Percentiles rank a stretch among this genome's conserved stretches.
Evolutionary conservation across 2,329 filamentous ascomycete species (phyloP).

Genomic region (Trichoderma pleuroti): DNA sequence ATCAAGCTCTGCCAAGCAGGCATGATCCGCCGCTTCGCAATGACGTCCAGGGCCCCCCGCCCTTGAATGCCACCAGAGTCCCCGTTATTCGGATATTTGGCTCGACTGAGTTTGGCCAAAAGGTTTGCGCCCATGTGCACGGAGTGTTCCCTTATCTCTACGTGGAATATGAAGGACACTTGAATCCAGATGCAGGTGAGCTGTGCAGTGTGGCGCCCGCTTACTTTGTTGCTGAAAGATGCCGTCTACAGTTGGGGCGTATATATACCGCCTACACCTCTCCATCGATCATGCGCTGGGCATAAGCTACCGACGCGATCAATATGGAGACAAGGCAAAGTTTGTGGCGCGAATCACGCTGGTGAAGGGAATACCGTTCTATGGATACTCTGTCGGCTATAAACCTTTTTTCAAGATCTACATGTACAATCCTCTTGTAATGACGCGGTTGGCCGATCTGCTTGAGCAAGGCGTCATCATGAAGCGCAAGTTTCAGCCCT

Average conservation of each 20-base stretch:
- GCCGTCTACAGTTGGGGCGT: slow-evolving; percentile 58
- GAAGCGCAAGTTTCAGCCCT: slow-evolving; percentile 80
- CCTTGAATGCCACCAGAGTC: slow-evolving; percentile 65
- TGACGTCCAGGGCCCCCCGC: slow-evolving; percentile 55
- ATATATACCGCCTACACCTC: slow-evolving; percentile 73
- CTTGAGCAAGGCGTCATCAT: slow-evolving; percentile 84
- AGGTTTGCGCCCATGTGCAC: slow-evolving; percentile 92
- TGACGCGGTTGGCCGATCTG: slow-evolving; percentile 83
- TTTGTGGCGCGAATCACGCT: slow-evolving; percentile 90
- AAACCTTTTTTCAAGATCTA: slow-evolving; percentile 92
- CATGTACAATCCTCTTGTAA: slow-evolving; percentile 79
- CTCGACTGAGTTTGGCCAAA: slow-evolving; percentile 89
- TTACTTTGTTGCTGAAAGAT: slow-evolving; percentile 17
- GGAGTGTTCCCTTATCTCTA: slow-evolving; percentile 96
- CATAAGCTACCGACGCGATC: slow-evolving; percentile 76
- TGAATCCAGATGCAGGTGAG: slow-evolving; percentile 66
- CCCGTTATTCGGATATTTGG: slow-evolving; percentile 90
- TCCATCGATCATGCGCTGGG: slow-evolving; percentile 90
- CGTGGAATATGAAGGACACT: slow-evolving; percentile 72
- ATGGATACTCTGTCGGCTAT: slow-evolving; percentile 92
- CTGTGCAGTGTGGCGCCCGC: not conserved
- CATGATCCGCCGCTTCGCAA: slow-evolving; percentile 78
- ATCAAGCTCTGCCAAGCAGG: slow-evolving; percentile 73
- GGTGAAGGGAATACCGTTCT: slow-evolving; percentile 92
- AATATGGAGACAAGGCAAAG: slow-evolving; percentile 59